A percentile compares a stretch with the other conserved stretches of the same genome.
phyloP scores from a whole-genome alignment of 1,284 basidiomycete species.

The Neonothopanus nambi region DNA sequence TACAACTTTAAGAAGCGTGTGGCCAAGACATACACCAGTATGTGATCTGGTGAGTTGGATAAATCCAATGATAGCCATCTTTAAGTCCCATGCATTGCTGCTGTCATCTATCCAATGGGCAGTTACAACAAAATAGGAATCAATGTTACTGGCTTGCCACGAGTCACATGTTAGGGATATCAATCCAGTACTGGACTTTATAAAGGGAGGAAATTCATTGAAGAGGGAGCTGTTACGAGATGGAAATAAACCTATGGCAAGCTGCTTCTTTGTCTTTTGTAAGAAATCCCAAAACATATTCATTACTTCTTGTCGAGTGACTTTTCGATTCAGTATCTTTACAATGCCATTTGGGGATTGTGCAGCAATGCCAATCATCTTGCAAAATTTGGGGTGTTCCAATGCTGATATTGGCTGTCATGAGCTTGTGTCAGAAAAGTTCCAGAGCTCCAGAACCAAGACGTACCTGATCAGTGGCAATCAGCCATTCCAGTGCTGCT shows the following conservation, averaged over 20 bases:
- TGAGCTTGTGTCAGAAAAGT: background rate
- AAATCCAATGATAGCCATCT: slow-evolving; percentile 25
- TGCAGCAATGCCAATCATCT: slow-evolving; percentile 29
- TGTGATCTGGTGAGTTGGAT: background rate
- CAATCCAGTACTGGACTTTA: slow-evolving; percentile 21
- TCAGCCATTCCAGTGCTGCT: slow-evolving; percentile 34
- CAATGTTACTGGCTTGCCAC: slow-evolving; percentile 24
- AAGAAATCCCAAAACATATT: slow-evolving; percentile 19
- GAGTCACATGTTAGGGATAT: slow-evolving; percentile 33
- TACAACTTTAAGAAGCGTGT: background rate
- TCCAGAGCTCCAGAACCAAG: background rate
- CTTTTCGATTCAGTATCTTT: slow-evolving; percentile 22
- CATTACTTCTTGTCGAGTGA: slow-evolving; percentile 22
- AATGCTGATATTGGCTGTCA: slow-evolving; percentile 23
- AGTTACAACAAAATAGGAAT: slow-evolving; percentile 11
- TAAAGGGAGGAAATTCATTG: slow-evolving; percentile 17
- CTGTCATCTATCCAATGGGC: slow-evolving; percentile 10
- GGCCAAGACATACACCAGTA: background rate
- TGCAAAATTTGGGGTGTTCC: slow-evolving; percentile 22
- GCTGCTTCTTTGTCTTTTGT: slow-evolving; percentile 16
- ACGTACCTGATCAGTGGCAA: slow-evolving; percentile 36
- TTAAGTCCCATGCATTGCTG: slow-evolving; percentile 7
- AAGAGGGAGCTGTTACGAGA: background rate
- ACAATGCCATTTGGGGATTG: slow-evolving; percentile 14
- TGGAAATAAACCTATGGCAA: background rate